These are phyloP conservation scores for Tetradesmus obliquus DNA, from an alignment of 139 green algal genomes.

Conservation along the genomic window DNA sequence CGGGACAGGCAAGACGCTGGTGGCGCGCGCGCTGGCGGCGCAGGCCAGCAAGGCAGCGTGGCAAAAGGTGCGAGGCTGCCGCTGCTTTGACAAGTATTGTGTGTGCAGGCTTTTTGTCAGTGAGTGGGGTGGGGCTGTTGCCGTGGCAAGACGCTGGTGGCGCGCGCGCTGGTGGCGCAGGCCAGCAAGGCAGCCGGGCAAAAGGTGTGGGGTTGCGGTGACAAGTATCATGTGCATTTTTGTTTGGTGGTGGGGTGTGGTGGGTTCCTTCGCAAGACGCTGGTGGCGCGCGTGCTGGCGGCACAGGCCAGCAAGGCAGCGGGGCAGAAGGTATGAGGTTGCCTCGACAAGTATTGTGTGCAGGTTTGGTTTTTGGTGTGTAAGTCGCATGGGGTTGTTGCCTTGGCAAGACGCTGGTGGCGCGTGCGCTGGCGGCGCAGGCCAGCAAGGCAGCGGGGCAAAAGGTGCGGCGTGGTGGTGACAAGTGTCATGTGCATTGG, in stretches of 20 bases:
- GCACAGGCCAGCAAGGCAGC: slow-evolving; percentile 75
- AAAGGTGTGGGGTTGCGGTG: slow-evolving; percentile 36
- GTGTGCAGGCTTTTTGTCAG: background rate
- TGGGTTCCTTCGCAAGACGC: slow-evolving; percentile 84
- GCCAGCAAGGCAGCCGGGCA: slow-evolving; percentile 70
- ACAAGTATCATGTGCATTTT: background rate
- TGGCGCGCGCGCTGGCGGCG: slow-evolving; percentile 91
- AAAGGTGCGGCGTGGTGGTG: slow-evolving; percentile 29
- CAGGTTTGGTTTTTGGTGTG: background rate
- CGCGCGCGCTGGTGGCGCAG: slow-evolving; percentile 87
- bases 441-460: slow-evolving; percentile 70
- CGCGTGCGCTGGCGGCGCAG: slow-evolving; percentile 88
- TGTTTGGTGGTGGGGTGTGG: background rate
- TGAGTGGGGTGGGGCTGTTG: background rate
- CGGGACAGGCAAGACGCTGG: slow-evolving; percentile 96
- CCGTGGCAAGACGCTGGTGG: slow-evolving; percentile 93
- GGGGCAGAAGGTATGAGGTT: slow-evolving; percentile 53
- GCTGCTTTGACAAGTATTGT: background rate
- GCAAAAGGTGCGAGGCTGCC: slow-evolving; percentile 41
- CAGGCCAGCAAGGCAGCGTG: slow-evolving; percentile 74
- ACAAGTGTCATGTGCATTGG: background rate
- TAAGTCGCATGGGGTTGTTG: no score
- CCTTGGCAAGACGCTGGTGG: slow-evolving; percentile 93
- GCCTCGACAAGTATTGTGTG: background rate
- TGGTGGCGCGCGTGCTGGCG: slow-evolving; percentile 92